Conservation (phyloP, 148 eudicot genomes). For the Camellia japonica region DNA sequence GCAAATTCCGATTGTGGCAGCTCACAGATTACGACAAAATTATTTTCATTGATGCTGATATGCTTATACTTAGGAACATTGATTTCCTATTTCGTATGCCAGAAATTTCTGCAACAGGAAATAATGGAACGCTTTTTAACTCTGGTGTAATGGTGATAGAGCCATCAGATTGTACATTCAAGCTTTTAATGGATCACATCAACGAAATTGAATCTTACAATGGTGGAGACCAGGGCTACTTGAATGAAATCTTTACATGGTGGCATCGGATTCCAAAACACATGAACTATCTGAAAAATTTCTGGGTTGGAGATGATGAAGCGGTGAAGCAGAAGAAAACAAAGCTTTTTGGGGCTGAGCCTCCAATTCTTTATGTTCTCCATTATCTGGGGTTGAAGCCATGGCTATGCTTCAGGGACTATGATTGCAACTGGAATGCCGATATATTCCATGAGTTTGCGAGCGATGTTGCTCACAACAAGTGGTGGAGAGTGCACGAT, state of each 20-base stretch:
- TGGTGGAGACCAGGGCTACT: conserved; percentile 88
- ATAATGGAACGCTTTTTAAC: conserved; percentile 71
- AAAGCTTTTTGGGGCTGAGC: conserved; percentile 66
- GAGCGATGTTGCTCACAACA: conserved; percentile 63
- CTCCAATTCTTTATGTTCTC: conserved; percentile 62
- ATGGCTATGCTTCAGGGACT: conserved; percentile 76
- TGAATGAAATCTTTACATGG: conserved; percentile 83
- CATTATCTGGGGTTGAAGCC: conserved; percentile 80
- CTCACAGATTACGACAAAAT: conserved; percentile 78
- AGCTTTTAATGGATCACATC: conserved; percentile 68
- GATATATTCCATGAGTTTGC: conserved; percentile 66
- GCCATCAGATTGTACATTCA: conserved; percentile 76
- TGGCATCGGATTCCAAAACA: conserved; percentile 83
- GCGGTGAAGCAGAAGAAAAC: conserved; percentile 50
- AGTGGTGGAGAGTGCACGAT: conserved; percentile 85
- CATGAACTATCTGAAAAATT: conserved; percentile 69
- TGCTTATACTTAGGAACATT: conserved; percentile 65
- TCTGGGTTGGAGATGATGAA: conserved; percentile 76
- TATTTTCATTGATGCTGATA: conserved; percentile 82
- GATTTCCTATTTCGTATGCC: conserved; percentile 79
- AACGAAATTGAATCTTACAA: conserved; percentile 73
- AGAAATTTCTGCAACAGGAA: conserved; percentile 80
- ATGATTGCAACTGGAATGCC: conserved; percentile 23
- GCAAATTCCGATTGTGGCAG: conserved; percentile 91
- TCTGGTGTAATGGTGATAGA: conserved; percentile 90